Base-by-base conservation (phyloP, 1,284 basidiomycete genomes). In the Microbotryum silenes-acaulis region DNA sequence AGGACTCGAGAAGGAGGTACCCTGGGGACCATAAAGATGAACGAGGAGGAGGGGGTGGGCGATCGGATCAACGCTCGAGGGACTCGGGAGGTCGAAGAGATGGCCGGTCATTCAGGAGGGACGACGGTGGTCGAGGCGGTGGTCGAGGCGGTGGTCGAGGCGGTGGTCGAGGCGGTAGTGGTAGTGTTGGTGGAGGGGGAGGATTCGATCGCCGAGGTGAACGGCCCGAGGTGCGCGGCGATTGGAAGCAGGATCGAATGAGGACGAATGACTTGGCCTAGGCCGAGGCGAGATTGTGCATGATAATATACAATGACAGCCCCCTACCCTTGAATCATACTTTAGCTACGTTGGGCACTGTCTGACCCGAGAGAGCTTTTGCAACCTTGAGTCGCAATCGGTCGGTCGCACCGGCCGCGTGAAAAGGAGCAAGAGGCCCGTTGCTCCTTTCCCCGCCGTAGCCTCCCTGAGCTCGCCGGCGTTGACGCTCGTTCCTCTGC, bases 221-320 rank as follows among this genome's bases (percentile, higher is more conserved):
- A 16, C 44, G 63, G 52, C 60, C 60, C 21, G 63, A 65, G 25
- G 59, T 58, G 6, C 51, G 54, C 20, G 54, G 53, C 8, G 52
- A 61, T 42, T 66, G 65, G 65, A 63, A 63, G 59, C 46, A 56
- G 45, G 57, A 56, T 25, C 48, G 65, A 48, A 42, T 66, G 47
- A 56, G 57, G 46, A 63, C 61, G 23, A 37, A 55, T 1, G 59
- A 63, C 48, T 56, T 66, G 9, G 62, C 65, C 12, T 66, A 61
- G 56, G 37, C 37, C 14, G 5, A 42, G 37, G 37, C 37, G 3
- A 42, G 37, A 18, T 6, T 42, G 37, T 18, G 37, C 37, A 42
- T 42, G 6, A 42, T 18, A 0, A 42, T 42, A 16, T 18, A 14
- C 37, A 42, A 42, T 18, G 16, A 42, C 16, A 12, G 1, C 16